Evolutionary conservation across 164 flowering plant species (phyloP).

Genomic region (Piper betle): DNA sequence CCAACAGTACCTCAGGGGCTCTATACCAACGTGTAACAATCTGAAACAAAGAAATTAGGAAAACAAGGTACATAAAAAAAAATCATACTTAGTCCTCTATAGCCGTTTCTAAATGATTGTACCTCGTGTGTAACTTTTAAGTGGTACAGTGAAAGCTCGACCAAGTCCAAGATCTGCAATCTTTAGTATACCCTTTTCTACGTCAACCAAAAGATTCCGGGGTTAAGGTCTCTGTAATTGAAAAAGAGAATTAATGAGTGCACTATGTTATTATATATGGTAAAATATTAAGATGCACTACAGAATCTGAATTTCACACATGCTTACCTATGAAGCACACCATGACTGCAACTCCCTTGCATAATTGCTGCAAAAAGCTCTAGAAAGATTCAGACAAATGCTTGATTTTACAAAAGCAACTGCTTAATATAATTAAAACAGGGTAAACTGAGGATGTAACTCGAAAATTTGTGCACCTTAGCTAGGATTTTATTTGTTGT

Average conservation of each 20-base stretch:
- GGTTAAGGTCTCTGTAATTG: not conserved
- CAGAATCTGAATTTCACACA: not conserved
- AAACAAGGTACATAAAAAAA: not conserved
- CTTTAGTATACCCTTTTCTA: slow-evolving; percentile 32
- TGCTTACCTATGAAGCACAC: slow-evolving; percentile 60
- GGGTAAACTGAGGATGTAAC: not conserved
- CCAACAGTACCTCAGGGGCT: slow-evolving; percentile 90
- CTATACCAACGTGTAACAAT: slow-evolving; percentile 97
- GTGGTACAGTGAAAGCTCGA: slow-evolving; percentile 87
- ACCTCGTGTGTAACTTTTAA: slow-evolving; percentile 97
- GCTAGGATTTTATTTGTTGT: no score
- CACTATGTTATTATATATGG: no score
- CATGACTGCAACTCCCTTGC: slow-evolving; percentile 96
- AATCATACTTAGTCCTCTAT: not conserved
- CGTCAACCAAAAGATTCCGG: not conserved
- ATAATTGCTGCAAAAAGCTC: slow-evolving; percentile 75
- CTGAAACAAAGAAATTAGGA: slow-evolving; percentile 13
- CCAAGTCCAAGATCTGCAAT: slow-evolving; percentile 98
- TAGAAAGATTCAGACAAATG: slow-evolving; percentile 10
- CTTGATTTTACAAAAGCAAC: no score
- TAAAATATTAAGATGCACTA: no score
- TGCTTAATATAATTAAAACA: no score
- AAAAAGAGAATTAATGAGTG: no score
- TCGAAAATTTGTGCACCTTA: no score
- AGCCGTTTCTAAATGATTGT: not conserved